Evolutionary conservation across 176 grass and related monocot species (phyloP).

Genomic region (Thinopyrum elongatum): DNA sequence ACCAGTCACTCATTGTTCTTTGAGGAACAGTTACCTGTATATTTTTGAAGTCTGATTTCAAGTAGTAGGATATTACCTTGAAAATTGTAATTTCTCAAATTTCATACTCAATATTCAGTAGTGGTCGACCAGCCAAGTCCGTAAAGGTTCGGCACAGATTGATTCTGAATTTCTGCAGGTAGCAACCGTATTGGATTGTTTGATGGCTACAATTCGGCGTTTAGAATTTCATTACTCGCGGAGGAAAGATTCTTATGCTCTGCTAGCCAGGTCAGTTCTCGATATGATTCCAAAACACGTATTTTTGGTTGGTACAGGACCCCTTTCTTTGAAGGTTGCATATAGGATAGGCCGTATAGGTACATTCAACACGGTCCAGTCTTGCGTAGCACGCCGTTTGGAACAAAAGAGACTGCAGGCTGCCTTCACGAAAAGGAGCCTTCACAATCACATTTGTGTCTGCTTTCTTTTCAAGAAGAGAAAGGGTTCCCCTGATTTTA

Average conservation of each 20-base stretch:
- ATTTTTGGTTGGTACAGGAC: neutral
- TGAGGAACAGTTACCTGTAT: too few relatives aligned
- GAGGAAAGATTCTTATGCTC: slow-evolving; percentile 15
- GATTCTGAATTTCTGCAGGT: neutral
- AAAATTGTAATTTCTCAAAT: neutral
- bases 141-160: neutral
- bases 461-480: too few relatives aligned
- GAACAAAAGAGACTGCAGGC: neutral
- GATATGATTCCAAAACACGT: slow-evolving; percentile 29
- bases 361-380: neutral
- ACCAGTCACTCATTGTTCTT: too few relatives aligned
- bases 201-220: slow-evolving; percentile 3
- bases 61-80: neutral
- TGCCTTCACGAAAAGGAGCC: neutral
- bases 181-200: neutral
- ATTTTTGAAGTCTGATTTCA: neutral
- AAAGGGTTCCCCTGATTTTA: too few relatives aligned
- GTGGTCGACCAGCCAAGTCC: neutral
- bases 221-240: neutral
- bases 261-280: neutral
- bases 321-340: neutral
- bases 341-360: neutral
- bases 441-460: neutral
- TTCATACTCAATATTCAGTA: too few relatives aligned
- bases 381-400: neutral